These are phyloP conservation scores for Aurantiochytrium sp. DNA, from an alignment of 108 stramenopile species.

Conservation along the genomic window DNA sequence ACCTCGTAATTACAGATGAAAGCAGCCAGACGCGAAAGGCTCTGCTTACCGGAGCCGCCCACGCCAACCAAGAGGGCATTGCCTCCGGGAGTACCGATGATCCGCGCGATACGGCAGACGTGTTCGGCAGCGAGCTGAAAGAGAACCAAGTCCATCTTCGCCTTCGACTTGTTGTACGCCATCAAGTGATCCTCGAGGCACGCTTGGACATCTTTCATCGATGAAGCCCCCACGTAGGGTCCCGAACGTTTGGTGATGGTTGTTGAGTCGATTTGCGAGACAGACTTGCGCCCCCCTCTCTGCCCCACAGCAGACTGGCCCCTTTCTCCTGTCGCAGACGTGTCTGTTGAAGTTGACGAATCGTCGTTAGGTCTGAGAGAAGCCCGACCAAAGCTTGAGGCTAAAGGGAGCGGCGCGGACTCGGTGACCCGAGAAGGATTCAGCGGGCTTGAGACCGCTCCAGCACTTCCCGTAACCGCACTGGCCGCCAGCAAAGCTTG, in stretches of 20 bases:
- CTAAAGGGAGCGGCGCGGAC: too few relatives aligned
- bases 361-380: too few relatives aligned
- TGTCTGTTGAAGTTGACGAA: too few relatives aligned
- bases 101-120: slow-evolving; percentile 36
- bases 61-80: slow-evolving; percentile 42
- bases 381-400: too few relatives aligned
- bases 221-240: not conserved
- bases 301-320: too few relatives aligned
- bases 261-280: not conserved
- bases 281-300: not conserved
- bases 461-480: not conserved
- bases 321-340: too few relatives aligned
- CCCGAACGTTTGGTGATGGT: not conserved
- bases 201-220: not conserved
- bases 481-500: not conserved
- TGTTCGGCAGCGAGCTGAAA: slow-evolving; percentile 38
- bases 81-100: slow-evolving; percentile 31
- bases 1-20: slow-evolving; percentile 42
- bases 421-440: too few relatives aligned
- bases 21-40: slow-evolving; percentile 38
- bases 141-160: slow-evolving; percentile 35
- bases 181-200: slow-evolving; percentile 10
- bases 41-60: slow-evolving; percentile 45
- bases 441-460: too few relatives aligned
- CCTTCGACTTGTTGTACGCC: slow-evolving; percentile 29